Evolutionary conservation across 192 early-diverging fungal species (phyloP), one percentile per base, ranked within the genome.

Genomic region (Mortierella antarctica): DNA sequence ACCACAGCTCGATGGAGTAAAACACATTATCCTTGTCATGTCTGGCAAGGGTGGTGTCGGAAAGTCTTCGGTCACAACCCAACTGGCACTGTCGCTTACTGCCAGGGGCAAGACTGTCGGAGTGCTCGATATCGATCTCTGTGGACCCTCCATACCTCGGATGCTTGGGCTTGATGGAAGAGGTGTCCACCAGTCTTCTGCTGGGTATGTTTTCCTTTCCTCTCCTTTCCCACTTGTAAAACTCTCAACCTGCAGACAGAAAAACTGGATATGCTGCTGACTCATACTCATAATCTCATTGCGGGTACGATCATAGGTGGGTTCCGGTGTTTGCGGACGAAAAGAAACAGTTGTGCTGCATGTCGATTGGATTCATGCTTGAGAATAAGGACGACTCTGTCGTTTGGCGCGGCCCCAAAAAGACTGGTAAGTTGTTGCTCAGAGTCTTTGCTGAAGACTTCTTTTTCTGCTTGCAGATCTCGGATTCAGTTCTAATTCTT

Each of bases 31-130:
- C 39, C 88, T 99, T 9, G 92, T 99, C 41, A 91, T 99, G 45
- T 97, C 96, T 0, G 98, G 98, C 20, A 99, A 99, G 84, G 98
- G 98, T 55, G 98, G 98, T 7, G 98, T 99, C 7, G 98, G 98
- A 51, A 99, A 99, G 81, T 93, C 91, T 13, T 97, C 98, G 8
- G 92, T 96, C 41, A 90, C 97, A 14, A 93, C 95, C 10, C 93
- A 97, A 70, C 90, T 98, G 11, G 92, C 94, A 9, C 82, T 94
- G 8, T 86, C 89, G 39, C 74, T 95, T 14, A 86, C 85, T 7
- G 75, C 86, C 55, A 81, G 84, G 62, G 92, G 91, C 44, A 85
- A 86, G 73, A 87, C 86, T 54, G 96, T 99, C 7, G 98, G 97
- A 14, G 86, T 97, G 0, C 84, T 99, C 62, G 98, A 99, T 84